Conservation (phyloP, 164 flowering plant species). For the Cinnamomum micranthum region DNA sequence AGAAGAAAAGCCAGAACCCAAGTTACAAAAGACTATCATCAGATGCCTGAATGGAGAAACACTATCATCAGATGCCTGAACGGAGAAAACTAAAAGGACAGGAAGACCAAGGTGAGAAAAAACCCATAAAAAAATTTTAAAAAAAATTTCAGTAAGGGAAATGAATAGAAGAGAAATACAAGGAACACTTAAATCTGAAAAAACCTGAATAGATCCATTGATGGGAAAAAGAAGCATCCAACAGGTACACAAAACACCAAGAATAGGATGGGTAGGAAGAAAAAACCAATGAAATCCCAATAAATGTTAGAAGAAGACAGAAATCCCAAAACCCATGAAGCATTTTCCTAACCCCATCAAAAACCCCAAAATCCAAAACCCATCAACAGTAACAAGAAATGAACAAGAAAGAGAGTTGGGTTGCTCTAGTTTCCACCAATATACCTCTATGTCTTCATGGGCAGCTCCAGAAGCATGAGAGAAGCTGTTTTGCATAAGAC, state of each 20-base stretch:
- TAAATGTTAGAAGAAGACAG: background rate
- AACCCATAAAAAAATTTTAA: background rate
- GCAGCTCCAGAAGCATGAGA: slow-evolving; percentile 39
- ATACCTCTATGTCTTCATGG: slow-evolving; percentile 35
- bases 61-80: background rate
- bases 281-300: background rate
- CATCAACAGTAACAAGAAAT: slow-evolving; percentile 7
- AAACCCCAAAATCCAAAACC: background rate
- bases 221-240: background rate
- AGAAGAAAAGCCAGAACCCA: background rate
- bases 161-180: background rate
- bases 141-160: slow-evolving; percentile 2
- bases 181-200: background rate
- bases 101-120: background rate
- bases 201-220: background rate
- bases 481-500: slow-evolving; percentile 42
- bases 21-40: background rate
- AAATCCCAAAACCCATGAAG: slow-evolving; percentile 5
- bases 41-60: background rate
- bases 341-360: background rate
- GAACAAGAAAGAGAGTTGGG: slow-evolving; percentile 1
- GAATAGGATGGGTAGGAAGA: background rate
- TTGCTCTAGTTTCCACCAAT: background rate
- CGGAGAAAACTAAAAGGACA: background rate
- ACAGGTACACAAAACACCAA: background rate